phyloP scores from a whole-genome alignment of 768 basidiomycete species.

The Lyophyllum shimeji region DNA sequence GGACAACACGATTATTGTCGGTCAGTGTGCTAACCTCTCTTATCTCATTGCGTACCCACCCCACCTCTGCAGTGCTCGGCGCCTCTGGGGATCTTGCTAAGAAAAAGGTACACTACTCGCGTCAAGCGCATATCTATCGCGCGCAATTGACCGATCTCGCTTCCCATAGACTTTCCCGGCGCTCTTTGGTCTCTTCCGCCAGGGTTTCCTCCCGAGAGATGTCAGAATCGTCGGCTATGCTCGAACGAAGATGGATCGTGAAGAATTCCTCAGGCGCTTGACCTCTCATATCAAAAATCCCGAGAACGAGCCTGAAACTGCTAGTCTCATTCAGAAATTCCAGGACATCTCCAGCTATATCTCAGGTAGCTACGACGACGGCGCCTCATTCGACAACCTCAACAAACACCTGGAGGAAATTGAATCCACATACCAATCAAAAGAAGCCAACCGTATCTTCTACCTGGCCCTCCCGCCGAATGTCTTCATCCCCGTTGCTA shows the following conservation, averaged over 20 bases:
- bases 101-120: slow-evolving; percentile 73
- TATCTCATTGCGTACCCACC: slow-evolving; percentile 14
- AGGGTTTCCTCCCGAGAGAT: slow-evolving; percentile 77
- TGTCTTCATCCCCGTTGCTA: slow-evolving; percentile 90
- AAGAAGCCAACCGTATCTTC: slow-evolving; percentile 82
- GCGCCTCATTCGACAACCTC: slow-evolving; percentile 73
- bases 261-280: slow-evolving; percentile 82
- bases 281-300: slow-evolving; percentile 84
- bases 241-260: slow-evolving; percentile 87
- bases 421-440: slow-evolving; percentile 66
- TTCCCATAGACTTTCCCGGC: slow-evolving; percentile 85
- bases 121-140: background rate
- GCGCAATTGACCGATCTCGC: slow-evolving; percentile 9
- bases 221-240: slow-evolving; percentile 96
- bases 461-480: slow-evolving; percentile 97
- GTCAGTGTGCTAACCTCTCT: slow-evolving; percentile 42
- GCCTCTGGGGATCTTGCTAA: slow-evolving; percentile 98
- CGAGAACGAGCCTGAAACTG: slow-evolving; percentile 57
- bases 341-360: slow-evolving; percentile 79
- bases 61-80: slow-evolving; percentile 67
- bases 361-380: slow-evolving; percentile 87
- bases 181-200: slow-evolving; percentile 84
- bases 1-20: slow-evolving; percentile 88
- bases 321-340: slow-evolving; percentile 77
- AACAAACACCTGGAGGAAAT: slow-evolving; percentile 75